Evolutionary conservation across 139 green algal genomes (phyloP).

Genomic region (Dunaliella sp.): DNA sequence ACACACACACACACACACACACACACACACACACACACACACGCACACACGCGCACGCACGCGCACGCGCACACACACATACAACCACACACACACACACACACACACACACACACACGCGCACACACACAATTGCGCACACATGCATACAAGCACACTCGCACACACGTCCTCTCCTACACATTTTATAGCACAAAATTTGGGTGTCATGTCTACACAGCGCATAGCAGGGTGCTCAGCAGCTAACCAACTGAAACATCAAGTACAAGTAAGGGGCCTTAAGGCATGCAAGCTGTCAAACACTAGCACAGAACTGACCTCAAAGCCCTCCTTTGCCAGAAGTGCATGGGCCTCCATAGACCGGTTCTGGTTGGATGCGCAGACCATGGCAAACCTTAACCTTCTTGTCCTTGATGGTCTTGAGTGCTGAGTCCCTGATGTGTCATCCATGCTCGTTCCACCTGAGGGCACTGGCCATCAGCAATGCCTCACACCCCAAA

Average conservation of each 20-base stretch:
- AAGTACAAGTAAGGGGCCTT: neutral
- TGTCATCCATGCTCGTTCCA: neutral
- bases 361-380: constrained; percentile 87
- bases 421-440: neutral
- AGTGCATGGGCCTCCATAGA: constrained; percentile 85
- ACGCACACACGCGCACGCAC: constrained; percentile 24
- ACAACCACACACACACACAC: constrained; percentile 13
- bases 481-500: neutral
- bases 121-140: neutral
- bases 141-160: neutral
- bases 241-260: constrained; percentile 4
- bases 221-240: no score
- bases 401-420: no score
- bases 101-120: neutral
- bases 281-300: neutral
- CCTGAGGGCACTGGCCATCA: neutral
- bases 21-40: constrained; percentile 38
- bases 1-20: constrained; percentile 7
- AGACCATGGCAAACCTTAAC: constrained; percentile 83
- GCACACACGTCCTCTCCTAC: neutral
- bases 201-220: no score
- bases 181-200: no score
- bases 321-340: constrained; percentile 62
- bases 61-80: constrained; percentile 14
- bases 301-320: constrained; percentile 40